Percentiles rank a stretch among this genome's conserved stretches.
Evolutionary conservation across 2,329 filamentous ascomycete species (phyloP).

Genomic region (Beauveria bassiana): DNA sequence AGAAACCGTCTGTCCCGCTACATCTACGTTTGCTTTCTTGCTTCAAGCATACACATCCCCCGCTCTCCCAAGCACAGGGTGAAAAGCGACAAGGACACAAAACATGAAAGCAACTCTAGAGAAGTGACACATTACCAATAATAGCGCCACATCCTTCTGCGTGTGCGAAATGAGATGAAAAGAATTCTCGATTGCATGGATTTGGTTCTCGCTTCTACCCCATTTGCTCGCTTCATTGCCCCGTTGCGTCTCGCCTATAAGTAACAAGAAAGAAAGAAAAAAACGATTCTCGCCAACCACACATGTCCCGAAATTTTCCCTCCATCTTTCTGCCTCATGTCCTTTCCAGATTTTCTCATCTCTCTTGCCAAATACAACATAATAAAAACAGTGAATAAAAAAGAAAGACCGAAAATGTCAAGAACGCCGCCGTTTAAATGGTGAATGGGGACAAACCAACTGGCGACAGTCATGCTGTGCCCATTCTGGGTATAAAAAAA

Average conservation of each 20-base stretch:
- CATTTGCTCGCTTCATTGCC: background rate
- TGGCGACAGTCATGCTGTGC: background rate
- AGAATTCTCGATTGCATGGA: background rate
- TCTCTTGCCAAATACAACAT: no score
- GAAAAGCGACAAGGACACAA: background rate
- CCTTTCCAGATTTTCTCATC: no score
- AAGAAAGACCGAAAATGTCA: background rate
- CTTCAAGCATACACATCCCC: no score
- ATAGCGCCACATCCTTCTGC: no score
- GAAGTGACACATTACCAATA: no score
- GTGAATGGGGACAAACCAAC: background rate
- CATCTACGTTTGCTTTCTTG: no score
- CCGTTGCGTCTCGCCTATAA: background rate
- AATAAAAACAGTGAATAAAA: no score
- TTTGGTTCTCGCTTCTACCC: background rate
- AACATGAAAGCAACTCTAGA: background rate
- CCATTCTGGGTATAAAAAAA: conserved; percentile 13
- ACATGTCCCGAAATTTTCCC: no score
- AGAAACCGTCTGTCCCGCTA: background rate
- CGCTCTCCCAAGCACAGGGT: background rate
- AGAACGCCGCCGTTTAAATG: background rate
- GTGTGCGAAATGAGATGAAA: background rate
- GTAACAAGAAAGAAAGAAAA: no score
- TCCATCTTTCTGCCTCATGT: no score
- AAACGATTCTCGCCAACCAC: no score